Conservation (phyloP, 1,139 yeast genomes). For the Nadsonia starkeyi-henricii region DNA sequence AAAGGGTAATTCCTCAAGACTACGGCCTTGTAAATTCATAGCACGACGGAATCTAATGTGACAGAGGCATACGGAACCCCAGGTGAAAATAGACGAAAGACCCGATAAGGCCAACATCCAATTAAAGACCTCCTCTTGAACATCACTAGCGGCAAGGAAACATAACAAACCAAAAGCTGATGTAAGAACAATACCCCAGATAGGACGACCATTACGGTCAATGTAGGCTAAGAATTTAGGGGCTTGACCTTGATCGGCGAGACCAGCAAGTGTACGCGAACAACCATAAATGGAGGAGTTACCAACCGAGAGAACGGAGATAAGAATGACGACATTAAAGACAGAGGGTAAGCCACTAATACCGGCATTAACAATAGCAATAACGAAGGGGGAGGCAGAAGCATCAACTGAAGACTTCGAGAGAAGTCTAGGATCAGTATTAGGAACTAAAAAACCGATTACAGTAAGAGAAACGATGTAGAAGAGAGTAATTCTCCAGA, state of each 20-base stretch:
- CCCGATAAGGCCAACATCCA: slow-evolving; percentile 76
- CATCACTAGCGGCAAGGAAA: slow-evolving; percentile 44
- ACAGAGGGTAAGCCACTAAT: slow-evolving; percentile 48
- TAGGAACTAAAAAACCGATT: slow-evolving; percentile 58
- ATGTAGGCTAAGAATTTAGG: slow-evolving; percentile 59
- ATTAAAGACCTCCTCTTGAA: slow-evolving; percentile 52
- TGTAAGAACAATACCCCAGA: slow-evolving; percentile 46
- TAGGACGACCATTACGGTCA: slow-evolving; percentile 63
- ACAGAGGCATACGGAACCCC: slow-evolving; percentile 62
- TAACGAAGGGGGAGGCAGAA: slow-evolving; percentile 59
- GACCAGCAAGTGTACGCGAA: slow-evolving; percentile 67
- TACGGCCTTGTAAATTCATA: slow-evolving; percentile 48
- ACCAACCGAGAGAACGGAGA: slow-evolving; percentile 57
- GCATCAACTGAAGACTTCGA: slow-evolving; percentile 38
- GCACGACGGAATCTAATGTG: slow-evolving; percentile 73
- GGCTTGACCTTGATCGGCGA: slow-evolving; percentile 68
- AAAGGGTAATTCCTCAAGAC: slow-evolving; percentile 51
- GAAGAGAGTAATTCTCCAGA: slow-evolving; percentile 57
- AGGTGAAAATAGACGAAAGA: too few relatives aligned
- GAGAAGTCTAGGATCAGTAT: slow-evolving; percentile 35
- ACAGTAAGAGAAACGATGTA: slow-evolving; percentile 47
- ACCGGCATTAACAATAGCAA: slow-evolving; percentile 45
- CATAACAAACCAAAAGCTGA: slow-evolving; percentile 50
- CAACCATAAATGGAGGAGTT: slow-evolving; percentile 66
- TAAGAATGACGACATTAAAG: slow-evolving; percentile 56